Evolutionary conservation across 805 yeast genomes (phyloP), one percentile per base, ranked within the genome.

Genomic region (Candida endomychidarum): DNA sequence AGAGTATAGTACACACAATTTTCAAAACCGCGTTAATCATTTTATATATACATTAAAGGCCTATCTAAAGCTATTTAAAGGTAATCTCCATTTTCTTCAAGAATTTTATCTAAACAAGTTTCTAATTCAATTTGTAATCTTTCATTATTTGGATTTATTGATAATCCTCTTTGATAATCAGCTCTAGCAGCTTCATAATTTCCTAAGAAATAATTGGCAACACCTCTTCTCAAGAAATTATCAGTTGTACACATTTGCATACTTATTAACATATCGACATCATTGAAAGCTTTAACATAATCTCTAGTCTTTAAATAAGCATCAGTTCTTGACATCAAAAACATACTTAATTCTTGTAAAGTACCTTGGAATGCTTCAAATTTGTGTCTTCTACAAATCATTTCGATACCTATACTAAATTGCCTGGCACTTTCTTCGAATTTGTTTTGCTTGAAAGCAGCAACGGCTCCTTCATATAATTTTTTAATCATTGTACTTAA

Each of bases 361-460:
- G 86, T 83, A 11, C 83, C 72, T 46, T 79, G 88, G 58, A 85
- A 85, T 4, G 83, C 69, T 54, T 85, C 93, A 65, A 82, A 83
- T 55, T 82, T 81, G 29, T 82, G 75, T 60, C 93, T 73, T 50
- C 83, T 80, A 34, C 70, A 58, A 11, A 83, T 77, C 74, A 83
- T 75, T 40, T 83, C 87, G 24, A 85, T 67, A 3, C 86, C 91
- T 29, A 83, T 64, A 6, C 77, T 57, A 49, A 82, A 76, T 50
- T 80, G 83, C 52, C 80, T 81, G 27, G 75, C 72, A 1, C 88
- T 81, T 9, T 81, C 89, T 3, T 63, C 63, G 45, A 71, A 71
- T 52, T 80, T 77, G 19, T 70, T 72, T 18, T 67, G 65, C 50
- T 78, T 76, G 63, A 84, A 74, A 5, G 80, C 63, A 30, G 65